Evolutionary conservation across 2,329 filamentous ascomycete species (phyloP).

Genomic region (Mycosphaerella arachidis): DNA sequence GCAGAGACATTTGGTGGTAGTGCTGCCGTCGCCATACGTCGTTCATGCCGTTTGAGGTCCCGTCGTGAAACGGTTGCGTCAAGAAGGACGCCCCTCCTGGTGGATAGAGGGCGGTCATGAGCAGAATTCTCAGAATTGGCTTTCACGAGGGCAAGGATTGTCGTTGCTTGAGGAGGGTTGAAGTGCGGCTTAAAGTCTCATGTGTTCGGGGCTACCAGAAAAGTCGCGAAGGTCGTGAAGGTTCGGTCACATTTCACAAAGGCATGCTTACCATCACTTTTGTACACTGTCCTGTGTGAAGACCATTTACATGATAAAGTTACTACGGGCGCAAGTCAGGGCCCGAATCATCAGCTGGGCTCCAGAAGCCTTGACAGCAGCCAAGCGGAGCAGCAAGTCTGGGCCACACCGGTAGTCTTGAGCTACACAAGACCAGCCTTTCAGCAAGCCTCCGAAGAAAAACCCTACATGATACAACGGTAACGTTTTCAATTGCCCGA

Average conservation of each 20-base stretch:
- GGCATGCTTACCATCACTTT: neutral
- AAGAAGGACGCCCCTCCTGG: slow-evolving; percentile 13
- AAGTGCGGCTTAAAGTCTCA: slow-evolving; percentile 18
- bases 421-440: slow-evolving; percentile 9
- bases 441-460: slow-evolving; percentile 12
- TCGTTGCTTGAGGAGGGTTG: slow-evolving; percentile 18
- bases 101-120: slow-evolving; percentile 22
- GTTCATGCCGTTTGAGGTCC: slow-evolving; percentile 16
- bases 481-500: neutral
- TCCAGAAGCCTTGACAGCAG: neutral
- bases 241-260: neutral
- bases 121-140: slow-evolving; percentile 22
- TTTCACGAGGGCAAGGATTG: slow-evolving; percentile 16
- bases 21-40: slow-evolving; percentile 23
- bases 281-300: neutral
- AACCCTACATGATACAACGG: slow-evolving; percentile 1
- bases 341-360: slow-evolving; percentile 1
- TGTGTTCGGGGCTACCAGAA: slow-evolving; percentile 7
- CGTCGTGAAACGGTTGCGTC: slow-evolving; percentile 12
- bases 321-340: neutral
- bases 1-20: slow-evolving; percentile 20
- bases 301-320: neutral
- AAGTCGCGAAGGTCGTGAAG: neutral
- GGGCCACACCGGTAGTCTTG: slow-evolving; percentile 15
- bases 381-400: slow-evolving; percentile 10